phyloP scores from a whole-genome alignment of 1,139 yeast genomes.

The Blastobotrys malaysiensis region DNA sequence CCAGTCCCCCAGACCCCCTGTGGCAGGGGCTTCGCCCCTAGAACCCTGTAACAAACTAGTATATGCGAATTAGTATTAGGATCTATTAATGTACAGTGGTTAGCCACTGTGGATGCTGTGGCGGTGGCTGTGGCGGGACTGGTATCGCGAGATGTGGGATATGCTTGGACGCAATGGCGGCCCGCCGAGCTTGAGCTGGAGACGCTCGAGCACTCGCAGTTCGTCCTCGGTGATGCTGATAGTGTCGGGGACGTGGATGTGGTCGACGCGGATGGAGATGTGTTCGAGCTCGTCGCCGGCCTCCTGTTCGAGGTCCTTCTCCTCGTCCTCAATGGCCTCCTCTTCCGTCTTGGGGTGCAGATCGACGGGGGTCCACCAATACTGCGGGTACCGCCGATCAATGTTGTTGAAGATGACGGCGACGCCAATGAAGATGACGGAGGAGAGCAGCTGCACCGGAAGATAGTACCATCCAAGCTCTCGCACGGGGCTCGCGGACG shows the following conservation, averaged over 20 bases:
- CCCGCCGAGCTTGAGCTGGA: conserved; percentile 6
- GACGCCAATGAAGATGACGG: conserved; percentile 46
- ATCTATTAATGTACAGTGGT: not conserved
- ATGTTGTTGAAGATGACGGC: conserved; percentile 56
- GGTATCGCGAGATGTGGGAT: not conserved
- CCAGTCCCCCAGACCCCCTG: too few relatives aligned
- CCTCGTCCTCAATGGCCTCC: not conserved
- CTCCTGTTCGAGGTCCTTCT: not conserved
- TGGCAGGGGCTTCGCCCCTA: too few relatives aligned
- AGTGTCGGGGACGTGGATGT: conserved; percentile 8
- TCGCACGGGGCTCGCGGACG: conserved; percentile 47
- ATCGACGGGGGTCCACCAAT: conserved; percentile 55
- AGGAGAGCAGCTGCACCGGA: conserved; percentile 51
- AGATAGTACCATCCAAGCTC: conserved; percentile 64
- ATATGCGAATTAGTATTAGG: not conserved
- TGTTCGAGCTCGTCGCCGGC: not conserved
- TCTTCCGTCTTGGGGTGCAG: conserved; percentile 5
- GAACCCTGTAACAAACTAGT: not conserved
- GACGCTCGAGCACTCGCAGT: conserved; percentile 2
- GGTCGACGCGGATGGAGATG: not conserved
- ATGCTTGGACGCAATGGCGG: not conserved
- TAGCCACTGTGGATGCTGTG: not conserved
- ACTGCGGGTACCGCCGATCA: conserved; percentile 49
- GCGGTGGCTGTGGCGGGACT: not conserved
- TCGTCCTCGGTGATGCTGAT: conserved; percentile 8